Evolutionary conservation across 2,329 filamentous ascomycete species (phyloP), one percentile per base, ranked within the genome.

Genomic region (Penicillium brasilianum): DNA sequence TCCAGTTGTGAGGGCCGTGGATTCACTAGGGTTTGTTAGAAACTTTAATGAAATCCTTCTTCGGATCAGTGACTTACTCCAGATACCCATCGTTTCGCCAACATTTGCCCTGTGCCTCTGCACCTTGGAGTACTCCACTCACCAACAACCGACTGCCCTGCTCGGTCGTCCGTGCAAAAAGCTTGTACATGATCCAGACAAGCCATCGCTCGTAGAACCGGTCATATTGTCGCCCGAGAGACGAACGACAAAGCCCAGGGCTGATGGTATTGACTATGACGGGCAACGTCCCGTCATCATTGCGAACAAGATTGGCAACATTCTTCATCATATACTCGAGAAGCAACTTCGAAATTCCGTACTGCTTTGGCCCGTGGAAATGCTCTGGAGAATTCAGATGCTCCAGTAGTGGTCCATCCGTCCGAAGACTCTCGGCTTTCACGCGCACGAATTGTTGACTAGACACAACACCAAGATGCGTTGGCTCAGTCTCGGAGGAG

Each of bases 241-340:
- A 74, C 4, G 80, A 79, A 18, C 65, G 71, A 63, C 80, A 82
- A 32, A 81, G 68, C 0, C 80, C 81, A 1, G 81, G 81, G 59
- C 79, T 81, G 4, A 76, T 71, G 0, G 79, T 78, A 49, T 80
- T 82, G 59, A 82, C 72, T 37, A 82, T 76, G 9, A 83, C 73
- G 9, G 74, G 71, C 4, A 76, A 62, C 2, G 72, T 72, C 5
- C 77, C 77, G 37, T 77, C 70, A 0, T 74, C 69, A 13, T 69
- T 66, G 34, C 71, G 70, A 14, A 73, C 61, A 2, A 72, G 62
- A 8, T 60, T 46, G 6, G 78, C 77, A 2, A 81, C 66, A 10
- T 69, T 75, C 55, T 79, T 78, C 37, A 80, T 69, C 18, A 74
- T 75, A 57, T 78, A 80, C 64, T 81, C 78, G 32, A 81, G 57